Percentiles rank a stretch among this genome's conserved stretches.
phyloP scores from a whole-genome alignment of 306 rosid genomes.

The Sphenostylis stenocarpa region DNA sequence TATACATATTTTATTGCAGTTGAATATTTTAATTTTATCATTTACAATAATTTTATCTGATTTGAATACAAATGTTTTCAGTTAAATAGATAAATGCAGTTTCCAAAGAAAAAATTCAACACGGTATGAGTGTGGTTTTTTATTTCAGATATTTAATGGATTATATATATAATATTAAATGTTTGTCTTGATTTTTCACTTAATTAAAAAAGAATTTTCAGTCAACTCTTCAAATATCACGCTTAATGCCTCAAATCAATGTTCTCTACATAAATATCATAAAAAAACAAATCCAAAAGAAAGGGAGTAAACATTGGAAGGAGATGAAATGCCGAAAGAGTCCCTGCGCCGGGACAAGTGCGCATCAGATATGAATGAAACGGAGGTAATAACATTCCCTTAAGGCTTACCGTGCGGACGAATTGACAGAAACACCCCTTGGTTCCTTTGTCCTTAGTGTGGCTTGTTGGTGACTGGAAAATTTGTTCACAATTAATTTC shows the following conservation, averaged over 20 bases:
- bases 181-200: not conserved
- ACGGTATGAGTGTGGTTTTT: too few relatives aligned
- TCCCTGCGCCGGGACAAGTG: not conserved
- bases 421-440: constrained; percentile 32
- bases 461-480: constrained; percentile 19
- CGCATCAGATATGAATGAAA: not conserved
- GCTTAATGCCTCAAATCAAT: not conserved
- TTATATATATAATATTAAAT: not conserved
- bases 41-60: too few relatives aligned
- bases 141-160: too few relatives aligned
- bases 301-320: not conserved
- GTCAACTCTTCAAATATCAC: not conserved
- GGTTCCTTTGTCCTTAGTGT: not conserved
- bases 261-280: not conserved
- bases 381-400: not conserved
- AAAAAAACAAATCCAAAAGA: not conserved
- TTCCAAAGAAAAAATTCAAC: too few relatives aligned
- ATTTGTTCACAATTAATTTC: not conserved
- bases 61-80: too few relatives aligned
- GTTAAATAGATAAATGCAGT: too few relatives aligned
- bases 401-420: rapidly evolving
- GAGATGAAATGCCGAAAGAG: not conserved
- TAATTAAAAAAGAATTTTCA: not conserved
- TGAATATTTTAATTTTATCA: too few relatives aligned
- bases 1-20: too few relatives aligned